phyloP scores from a whole-genome alignment of 2,329 filamentous ascomycete genomes.

The Verticillium albo-atrum region DNA sequence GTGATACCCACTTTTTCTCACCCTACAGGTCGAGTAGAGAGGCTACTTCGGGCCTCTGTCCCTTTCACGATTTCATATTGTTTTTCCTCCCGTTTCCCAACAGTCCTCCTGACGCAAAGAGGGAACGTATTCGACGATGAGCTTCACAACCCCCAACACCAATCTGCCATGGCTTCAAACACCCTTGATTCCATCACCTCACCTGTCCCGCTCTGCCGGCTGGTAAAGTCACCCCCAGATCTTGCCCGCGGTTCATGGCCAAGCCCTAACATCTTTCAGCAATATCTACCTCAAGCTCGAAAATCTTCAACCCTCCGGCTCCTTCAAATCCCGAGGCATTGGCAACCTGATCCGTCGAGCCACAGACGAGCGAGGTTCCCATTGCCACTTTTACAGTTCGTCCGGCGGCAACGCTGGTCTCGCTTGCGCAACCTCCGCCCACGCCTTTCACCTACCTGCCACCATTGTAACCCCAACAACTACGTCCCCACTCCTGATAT shows the following conservation, averaged over 20 bases:
- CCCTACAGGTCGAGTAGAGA: too few relatives aligned
- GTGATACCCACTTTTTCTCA: too few relatives aligned
- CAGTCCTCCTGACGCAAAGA: too few relatives aligned
- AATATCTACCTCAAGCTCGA: slow-evolving; percentile 81
- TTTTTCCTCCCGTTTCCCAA: too few relatives aligned
- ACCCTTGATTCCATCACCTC: slow-evolving; percentile 62
- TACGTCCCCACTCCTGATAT: slow-evolving; percentile 63
- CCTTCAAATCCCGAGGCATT: slow-evolving; percentile 78
- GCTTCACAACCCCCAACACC: slow-evolving; percentile 30
- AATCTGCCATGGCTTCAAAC: slow-evolving; percentile 65
- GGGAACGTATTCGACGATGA: slow-evolving; percentile 23
- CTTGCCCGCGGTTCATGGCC: background rate
- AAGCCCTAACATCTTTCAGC: slow-evolving; percentile 26
- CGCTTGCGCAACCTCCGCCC: slow-evolving; percentile 69
- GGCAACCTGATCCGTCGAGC: slow-evolving; percentile 63
- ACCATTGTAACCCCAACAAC: slow-evolving; percentile 68
- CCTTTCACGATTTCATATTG: too few relatives aligned
- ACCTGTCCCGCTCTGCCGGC: slow-evolving; percentile 65
- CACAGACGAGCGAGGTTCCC: slow-evolving; percentile 16
- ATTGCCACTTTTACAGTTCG: slow-evolving; percentile 47
- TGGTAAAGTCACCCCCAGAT: slow-evolving; percentile 45
- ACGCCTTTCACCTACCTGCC: slow-evolving; percentile 53
- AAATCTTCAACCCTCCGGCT: slow-evolving; percentile 74
- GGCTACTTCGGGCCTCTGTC: too few relatives aligned
- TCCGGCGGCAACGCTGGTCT: slow-evolving; percentile 78